Percentiles rank a stretch among this genome's conserved stretches.
phyloP scores from a whole-genome alignment of 2,329 filamentous ascomycete genomes.

The Penicillium janthinellum region DNA sequence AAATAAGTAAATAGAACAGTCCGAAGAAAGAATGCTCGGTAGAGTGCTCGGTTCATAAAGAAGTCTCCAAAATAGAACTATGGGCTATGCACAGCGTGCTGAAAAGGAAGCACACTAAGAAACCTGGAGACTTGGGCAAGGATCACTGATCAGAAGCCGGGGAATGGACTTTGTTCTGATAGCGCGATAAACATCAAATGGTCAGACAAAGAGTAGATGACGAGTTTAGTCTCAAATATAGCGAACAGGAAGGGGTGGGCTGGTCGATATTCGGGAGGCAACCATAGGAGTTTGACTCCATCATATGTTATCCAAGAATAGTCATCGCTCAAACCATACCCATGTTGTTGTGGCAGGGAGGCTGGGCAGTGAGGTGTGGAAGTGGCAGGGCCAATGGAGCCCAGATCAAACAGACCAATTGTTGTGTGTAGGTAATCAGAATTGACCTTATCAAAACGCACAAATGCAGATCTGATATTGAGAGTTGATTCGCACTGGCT shows the following conservation, averaged over 20 bases:
- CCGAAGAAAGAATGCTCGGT: too few relatives aligned
- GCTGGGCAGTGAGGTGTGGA: not conserved
- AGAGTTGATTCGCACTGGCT: not conserved
- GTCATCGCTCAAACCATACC: constrained; percentile 3
- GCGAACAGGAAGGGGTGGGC: not conserved
- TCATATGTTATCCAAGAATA: constrained; percentile 13
- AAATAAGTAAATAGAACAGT: too few relatives aligned
- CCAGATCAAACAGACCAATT: constrained; percentile 1
- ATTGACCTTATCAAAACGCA: constrained; percentile 3
- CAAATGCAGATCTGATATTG: not conserved
- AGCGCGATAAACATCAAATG: not conserved
- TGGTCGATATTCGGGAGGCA: constrained; percentile 13
- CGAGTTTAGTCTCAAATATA: not conserved
- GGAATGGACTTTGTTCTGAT: not conserved
- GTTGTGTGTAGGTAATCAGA: constrained; percentile 1
- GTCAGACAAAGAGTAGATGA: not conserved
- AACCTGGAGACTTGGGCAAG: too few relatives aligned
- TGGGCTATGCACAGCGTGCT: too few relatives aligned
- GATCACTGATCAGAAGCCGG: too few relatives aligned
- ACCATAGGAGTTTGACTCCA: constrained; percentile 9
- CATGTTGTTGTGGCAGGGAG: not conserved
- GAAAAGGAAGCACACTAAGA: too few relatives aligned
- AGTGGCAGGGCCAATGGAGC: not conserved
- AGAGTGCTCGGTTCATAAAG: too few relatives aligned
- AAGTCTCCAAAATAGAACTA: too few relatives aligned